Evolutionary conservation across 352 stramenopile genomes (phyloP), one percentile per base, ranked within the genome.

Genomic region (Globisporangium solare): DNA sequence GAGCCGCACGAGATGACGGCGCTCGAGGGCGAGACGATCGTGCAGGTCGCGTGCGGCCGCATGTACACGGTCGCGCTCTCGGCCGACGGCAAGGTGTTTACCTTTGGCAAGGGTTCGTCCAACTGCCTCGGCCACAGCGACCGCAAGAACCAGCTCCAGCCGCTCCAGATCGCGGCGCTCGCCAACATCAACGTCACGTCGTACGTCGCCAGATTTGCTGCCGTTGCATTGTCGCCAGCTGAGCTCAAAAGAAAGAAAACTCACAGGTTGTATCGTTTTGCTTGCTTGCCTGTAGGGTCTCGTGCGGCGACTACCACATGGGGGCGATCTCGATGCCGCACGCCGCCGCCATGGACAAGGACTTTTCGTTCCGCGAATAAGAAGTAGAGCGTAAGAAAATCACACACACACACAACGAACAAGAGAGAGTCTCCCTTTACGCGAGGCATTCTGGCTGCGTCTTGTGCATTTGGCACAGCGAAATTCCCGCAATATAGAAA

Each of bases 1-100:
- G 92, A 98, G 76, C 95, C 94, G 50, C 80, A 89, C 50, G 77
- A 92, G 64, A 92, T 96, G 80, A 94, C 84, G 32, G 74, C 80
- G 32, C 71, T 96, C 20, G 69, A 74, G 21, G 70, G 73, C 58
- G 70, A 94, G 63, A 86, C 76, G 32, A 71, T 95, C 41, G 74
- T 88, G 31, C 70, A 91, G 51, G 83, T 95, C n/a, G 77, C 73
- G 39, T 96, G 87, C 52, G 91, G 91, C 37, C 81, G 83, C 32
- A 68, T 72, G 67, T 97, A 93, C 69, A 96, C 88, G 3, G 74
- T 84, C n/a, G 89, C 61, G 41, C 83, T 86, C 60, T 88, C 68
- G 8, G 79, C 74, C 20, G 68, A 84, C 47, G 85, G 85, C 60
- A 81, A 89, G 56, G 62, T 94, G 24, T 95, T 89, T 60, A 93